phyloP scores from a whole-genome alignment of 2,329 filamentous ascomycete species.

The Bipolaris victoriae region DNA sequence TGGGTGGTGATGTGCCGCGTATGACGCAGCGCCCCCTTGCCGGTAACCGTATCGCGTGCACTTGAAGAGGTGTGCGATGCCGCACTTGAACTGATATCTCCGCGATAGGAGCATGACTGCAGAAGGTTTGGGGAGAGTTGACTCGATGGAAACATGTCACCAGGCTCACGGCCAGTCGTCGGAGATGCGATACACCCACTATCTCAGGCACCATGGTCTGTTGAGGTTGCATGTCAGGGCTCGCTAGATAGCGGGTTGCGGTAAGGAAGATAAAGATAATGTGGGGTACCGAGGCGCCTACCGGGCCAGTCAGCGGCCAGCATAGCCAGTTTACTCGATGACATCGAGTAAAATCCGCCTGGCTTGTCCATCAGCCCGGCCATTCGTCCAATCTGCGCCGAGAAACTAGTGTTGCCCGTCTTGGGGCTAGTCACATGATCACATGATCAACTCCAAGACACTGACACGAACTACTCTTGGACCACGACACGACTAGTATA shows the following conservation, averaged over 20 bases:
- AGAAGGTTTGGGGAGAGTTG: conserved; percentile 19
- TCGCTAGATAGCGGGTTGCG: conserved; percentile 22
- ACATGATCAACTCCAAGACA: too few species aligned
- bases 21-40: conserved; percentile 21
- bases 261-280: conserved; percentile 30
- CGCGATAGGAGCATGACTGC: conserved; percentile 19
- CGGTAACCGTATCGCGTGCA: conserved; percentile 21
- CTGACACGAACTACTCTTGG: too few species aligned
- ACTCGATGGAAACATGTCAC: conserved; percentile 44
- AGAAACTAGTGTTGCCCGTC: too few species aligned
- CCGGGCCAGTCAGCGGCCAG: conserved; percentile 23
- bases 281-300: conserved; percentile 29
- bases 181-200: conserved; percentile 24
- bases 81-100: conserved; percentile 15
- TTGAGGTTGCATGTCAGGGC: conserved; percentile 13
- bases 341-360: conserved; percentile 34
- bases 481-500: too few species aligned
- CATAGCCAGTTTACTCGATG: conserved; percentile 35
- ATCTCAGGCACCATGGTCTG: conserved; percentile 25
- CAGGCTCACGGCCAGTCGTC: conserved; percentile 3
- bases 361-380: conserved; percentile 23
- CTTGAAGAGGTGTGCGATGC: conserved; percentile 7
- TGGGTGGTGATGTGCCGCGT: conserved; percentile 13
- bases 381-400: too few species aligned
- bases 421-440: too few species aligned